A percentile compares a stretch with the other conserved stretches of the same genome.
Conservation (phyloP, 345 rosid species). For the Geranium brycei region DNA sequence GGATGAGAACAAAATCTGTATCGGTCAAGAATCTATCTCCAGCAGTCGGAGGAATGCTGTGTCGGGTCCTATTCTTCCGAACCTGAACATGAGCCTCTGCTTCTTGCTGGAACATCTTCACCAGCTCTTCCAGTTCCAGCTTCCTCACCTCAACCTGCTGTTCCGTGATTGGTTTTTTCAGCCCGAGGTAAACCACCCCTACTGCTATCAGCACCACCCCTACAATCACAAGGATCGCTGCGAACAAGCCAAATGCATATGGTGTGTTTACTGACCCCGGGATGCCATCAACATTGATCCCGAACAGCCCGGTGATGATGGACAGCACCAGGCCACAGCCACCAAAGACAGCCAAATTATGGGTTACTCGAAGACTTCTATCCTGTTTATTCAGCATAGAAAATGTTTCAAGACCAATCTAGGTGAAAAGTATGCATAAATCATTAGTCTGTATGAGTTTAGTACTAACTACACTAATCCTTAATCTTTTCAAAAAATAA, state of each 20-base stretch:
- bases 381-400: slow-evolving; percentile 32
- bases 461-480: neutral
- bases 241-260: slow-evolving; percentile 73
- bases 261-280: slow-evolving; percentile 72
- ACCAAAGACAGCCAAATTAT: slow-evolving; percentile 81
- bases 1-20: slow-evolving; percentile 50
- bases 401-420: neutral
- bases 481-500: too few relatives aligned
- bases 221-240: slow-evolving; percentile 33
- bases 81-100: slow-evolving; percentile 95
- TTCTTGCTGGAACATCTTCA: slow-evolving; percentile 86
- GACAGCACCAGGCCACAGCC: slow-evolving; percentile 86
- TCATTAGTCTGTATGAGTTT: too few relatives aligned
- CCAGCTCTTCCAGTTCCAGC: slow-evolving; percentile 72
- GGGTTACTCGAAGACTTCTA: slow-evolving; percentile 77
- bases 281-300: slow-evolving; percentile 97
- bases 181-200: slow-evolving; percentile 68
- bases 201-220: slow-evolving; percentile 50
- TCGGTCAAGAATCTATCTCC: slow-evolving; percentile 38
- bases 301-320: slow-evolving; percentile 70
- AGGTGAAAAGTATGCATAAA: neutral
- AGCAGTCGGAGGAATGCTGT: slow-evolving; percentile 63
- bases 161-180: slow-evolving; percentile 50
- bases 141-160: slow-evolving; percentile 58
- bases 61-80: slow-evolving; percentile 26